Evolutionary conservation across 148 eudicot species (phyloP), one percentile per base, ranked within the genome.

Genomic region (Rhododendron mucronatum): DNA sequence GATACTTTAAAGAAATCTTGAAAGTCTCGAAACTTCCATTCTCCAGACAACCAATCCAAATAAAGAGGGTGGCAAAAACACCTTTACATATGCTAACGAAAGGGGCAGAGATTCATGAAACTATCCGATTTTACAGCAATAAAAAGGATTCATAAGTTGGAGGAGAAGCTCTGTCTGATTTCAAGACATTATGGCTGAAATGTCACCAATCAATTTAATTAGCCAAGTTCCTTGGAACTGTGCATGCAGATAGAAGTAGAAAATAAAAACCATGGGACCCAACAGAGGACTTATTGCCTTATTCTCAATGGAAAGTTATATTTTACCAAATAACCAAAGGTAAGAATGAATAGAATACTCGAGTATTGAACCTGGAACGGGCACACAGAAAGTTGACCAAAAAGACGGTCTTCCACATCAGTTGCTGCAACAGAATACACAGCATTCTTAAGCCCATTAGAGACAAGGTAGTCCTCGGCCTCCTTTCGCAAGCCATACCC

Each of bases 401-500:
- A 92, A 13, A 91, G 88, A 83, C 89, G 91, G 86, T 91, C 88
- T 86, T 87, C 92, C 88, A 94, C 90, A 82, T 89, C 90, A 85
- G 92, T 82, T 35, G 92, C 92, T 86, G 92, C 89, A 44, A 96
- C 73, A 47, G 95, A 88, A 83, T 89, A 92, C 35, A 87, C 85
- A 48, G 95, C 92, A 87, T 92, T 92, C 85, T 90, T 91, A 59
- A 96, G 94, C 74, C 98, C 98, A 82, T 81, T 91, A 8, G 94
- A 89, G 76, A 78, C 87, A 82, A 96, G 92, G 85, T 86, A 90
- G 15, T 92, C 90, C 89, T 94, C 94, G 82, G 96, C 90, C 83
- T 92, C 91, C 88, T 90, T 93, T 33, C 94, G 83, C 87, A 96
- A 91, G 77, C 93, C 81, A 87, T 93, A 93, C 82, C 98, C 98